A percentile compares a stretch with the other conserved stretches of the same genome.
phyloP scores from a whole-genome alignment of 306 rosid species.

The Neltuma alba region DNA sequence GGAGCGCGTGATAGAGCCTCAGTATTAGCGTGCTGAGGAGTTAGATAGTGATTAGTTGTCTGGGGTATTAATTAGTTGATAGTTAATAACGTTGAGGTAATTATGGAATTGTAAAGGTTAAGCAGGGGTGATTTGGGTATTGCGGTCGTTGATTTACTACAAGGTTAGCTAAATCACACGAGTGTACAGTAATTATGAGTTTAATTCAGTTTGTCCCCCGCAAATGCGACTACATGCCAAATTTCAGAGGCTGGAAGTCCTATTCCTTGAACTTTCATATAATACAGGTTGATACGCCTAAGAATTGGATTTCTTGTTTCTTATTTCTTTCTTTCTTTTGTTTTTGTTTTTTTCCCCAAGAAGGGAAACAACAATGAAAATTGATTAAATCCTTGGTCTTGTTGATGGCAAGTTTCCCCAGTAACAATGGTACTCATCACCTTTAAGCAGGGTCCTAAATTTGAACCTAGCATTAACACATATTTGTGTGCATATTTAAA shows the following conservation, averaged over 20 bases:
- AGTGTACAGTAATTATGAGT: constrained; percentile 21
- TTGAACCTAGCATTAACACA: too few species aligned
- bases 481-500: too few species aligned
- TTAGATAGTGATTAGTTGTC: not conserved
- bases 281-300: not conserved
- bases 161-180: not conserved
- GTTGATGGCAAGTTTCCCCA: too few species aligned
- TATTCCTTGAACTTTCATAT: not conserved
- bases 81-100: constrained; percentile 9
- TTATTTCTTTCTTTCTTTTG: too few species aligned
- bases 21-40: not conserved
- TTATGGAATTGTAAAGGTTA: constrained; percentile 19
- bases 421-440: too few species aligned
- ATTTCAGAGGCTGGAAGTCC: not conserved
- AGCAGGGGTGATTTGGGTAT: constrained; percentile 16
- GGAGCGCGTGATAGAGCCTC: not conserved
- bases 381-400: too few species aligned
- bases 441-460: too few species aligned
- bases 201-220: not conserved
- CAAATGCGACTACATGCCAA: not conserved
- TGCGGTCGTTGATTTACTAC: not conserved
- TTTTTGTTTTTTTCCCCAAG: not conserved
- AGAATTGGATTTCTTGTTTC: not conserved
- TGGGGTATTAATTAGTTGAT: too few species aligned
- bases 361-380: too few species aligned